A percentile compares a stretch with the other conserved stretches of the same genome.
Conservation (phyloP, 768 basidiomycete genomes). For the Pleurotus tuber-regium region DNA sequence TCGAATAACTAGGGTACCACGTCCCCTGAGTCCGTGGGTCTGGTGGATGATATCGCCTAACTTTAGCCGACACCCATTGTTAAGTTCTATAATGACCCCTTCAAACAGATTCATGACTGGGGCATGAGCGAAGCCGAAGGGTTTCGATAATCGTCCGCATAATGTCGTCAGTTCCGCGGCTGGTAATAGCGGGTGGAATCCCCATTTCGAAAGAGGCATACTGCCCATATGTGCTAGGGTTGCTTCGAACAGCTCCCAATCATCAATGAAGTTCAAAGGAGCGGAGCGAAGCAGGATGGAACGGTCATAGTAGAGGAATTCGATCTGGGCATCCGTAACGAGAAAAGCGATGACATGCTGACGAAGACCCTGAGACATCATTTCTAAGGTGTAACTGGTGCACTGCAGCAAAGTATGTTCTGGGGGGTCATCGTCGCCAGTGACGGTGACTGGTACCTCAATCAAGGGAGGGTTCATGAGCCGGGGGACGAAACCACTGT, state of each 20-base stretch:
- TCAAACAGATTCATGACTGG: not conserved
- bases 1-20: not conserved
- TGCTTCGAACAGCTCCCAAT: conserved; percentile 2
- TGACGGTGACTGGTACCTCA: too few species aligned
- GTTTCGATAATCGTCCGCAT: not conserved
- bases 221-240: not conserved
- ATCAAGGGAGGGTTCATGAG: too few species aligned
- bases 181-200: not conserved
- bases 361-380: conserved; percentile 20
- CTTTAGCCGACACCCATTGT: not conserved
- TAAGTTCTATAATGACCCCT: not conserved
- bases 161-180: not conserved
- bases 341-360: conserved; percentile 18
- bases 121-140: not conserved
- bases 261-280: conserved; percentile 11
- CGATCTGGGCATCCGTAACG: conserved; percentile 15
- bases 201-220: not conserved
- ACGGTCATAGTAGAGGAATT: conserved; percentile 18
- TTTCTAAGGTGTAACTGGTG: conserved; percentile 23
- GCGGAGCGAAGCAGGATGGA: conserved; percentile 17
- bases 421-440: not conserved
- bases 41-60: not conserved
- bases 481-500: not conserved
- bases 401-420: conserved; percentile 15
- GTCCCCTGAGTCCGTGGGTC: not conserved